Percentiles rank a stretch among this genome's conserved stretches.
Conservation (phyloP, 768 basidiomycete species). For the Hypsizygus marmoreus region DNA sequence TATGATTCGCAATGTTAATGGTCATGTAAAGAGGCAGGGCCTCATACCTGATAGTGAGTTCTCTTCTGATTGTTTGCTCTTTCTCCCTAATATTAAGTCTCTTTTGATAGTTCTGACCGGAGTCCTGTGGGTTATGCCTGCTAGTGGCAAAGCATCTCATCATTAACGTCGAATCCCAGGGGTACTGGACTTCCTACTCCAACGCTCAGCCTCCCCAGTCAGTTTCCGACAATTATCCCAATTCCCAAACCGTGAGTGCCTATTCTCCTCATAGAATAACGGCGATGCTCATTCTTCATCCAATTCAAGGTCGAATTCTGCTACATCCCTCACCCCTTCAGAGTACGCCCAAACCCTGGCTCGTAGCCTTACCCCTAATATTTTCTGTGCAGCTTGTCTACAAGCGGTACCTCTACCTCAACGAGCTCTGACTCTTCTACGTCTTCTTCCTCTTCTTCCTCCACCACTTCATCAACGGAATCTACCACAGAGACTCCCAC, state of each 20-base stretch:
- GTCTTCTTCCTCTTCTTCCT: constrained; percentile 12
- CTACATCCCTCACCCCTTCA: not conserved
- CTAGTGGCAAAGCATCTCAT: not conserved
- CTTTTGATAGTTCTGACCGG: not conserved
- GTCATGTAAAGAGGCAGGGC: constrained; percentile 6
- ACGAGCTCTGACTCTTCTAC: constrained; percentile 11
- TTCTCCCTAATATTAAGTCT: not conserved
- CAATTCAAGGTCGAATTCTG: not conserved
- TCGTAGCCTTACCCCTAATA: too few species aligned
- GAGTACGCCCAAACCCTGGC: too few species aligned
- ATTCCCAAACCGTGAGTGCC: not conserved
- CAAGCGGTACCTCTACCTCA: constrained; percentile 2
- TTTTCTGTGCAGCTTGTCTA: not conserved
- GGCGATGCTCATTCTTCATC: too few species aligned
- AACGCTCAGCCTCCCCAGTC: not conserved
- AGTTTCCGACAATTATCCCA: not conserved
- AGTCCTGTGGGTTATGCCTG: constrained; percentile 6
- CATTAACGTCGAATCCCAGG: not conserved
- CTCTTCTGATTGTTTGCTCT: not conserved
- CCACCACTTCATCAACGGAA: constrained; percentile 16
- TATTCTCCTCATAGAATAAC: not conserved
- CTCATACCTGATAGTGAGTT: constrained; percentile 10
- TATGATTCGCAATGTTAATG: constrained; percentile 7
- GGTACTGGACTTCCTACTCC: not conserved
- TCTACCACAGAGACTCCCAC: constrained; percentile 14